These are phyloP conservation scores for Pichia sp. DNA, from an alignment of 1,139 yeast genomes.

Conservation along the genomic window DNA sequence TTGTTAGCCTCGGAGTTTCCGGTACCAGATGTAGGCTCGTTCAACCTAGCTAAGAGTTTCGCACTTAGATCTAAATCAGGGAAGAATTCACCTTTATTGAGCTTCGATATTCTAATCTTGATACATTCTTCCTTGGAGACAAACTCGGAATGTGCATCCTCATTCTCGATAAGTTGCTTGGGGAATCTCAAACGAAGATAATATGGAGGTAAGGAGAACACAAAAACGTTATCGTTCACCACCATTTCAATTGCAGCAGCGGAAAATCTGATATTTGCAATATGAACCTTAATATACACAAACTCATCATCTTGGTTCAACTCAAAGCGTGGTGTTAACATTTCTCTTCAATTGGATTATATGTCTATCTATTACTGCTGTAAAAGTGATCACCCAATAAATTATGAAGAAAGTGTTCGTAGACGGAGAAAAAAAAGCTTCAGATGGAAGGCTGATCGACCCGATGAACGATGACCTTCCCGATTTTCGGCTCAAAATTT, in stretches of 20 bases:
- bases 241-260: constrained; percentile 69
- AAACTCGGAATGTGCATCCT: constrained; percentile 53
- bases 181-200: constrained; percentile 79
- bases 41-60: constrained; percentile 65
- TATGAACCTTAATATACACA: constrained; percentile 49
- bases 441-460: too few species aligned
- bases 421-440: too few species aligned
- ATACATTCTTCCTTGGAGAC: constrained; percentile 47
- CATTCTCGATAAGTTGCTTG: constrained; percentile 62
- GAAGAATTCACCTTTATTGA: constrained; percentile 60
- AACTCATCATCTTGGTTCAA: constrained; percentile 73
- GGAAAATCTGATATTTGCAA: constrained; percentile 61
- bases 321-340: constrained; percentile 85
- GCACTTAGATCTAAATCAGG: constrained; percentile 79
- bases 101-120: constrained; percentile 54
- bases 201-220: constrained; percentile 84
- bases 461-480: too few species aligned
- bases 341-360: constrained; percentile 29
- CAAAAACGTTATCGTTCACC: constrained; percentile 63
- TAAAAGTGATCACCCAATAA: too few species aligned
- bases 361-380: too few species aligned
- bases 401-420: too few species aligned
- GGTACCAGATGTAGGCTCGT: constrained; percentile 27
- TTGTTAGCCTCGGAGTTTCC: constrained; percentile 38
- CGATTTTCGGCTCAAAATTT: too few species aligned